Evolutionary conservation across 495 filamentous ascomycete species (phyloP), one percentile per base, ranked within the genome.

Genomic region (Xylona heveae): DNA sequence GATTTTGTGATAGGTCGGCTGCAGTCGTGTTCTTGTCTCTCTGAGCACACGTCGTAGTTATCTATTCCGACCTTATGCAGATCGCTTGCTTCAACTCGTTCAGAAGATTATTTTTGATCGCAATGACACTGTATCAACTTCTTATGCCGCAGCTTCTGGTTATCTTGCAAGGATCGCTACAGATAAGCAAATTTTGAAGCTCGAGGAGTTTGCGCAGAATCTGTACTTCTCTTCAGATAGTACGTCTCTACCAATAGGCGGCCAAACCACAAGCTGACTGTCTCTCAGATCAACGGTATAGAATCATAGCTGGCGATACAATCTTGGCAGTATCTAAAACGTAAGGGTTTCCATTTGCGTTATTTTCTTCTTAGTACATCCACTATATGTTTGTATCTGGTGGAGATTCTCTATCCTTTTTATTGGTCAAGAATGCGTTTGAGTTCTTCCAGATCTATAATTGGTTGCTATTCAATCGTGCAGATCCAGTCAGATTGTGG

Each of bases 121-220:
- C 18, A 97, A 94, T 42, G 80, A 91, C 40, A 82, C 88, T 1
- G 79, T 94, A 22, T 77, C 69, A 44, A 70, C 71, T 29, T 78
- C 71, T 4, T 97, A 93, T 49, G 84, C 83, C 3, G 67, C 72
- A 38, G 72, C 82, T 6, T 64, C 78, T 22, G 88, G 85, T 2
- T 97, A 97, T 50, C 50, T 94, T 28, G 55, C 83, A 19, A 66
- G 85, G 18, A 53, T 79, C 2, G 78, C 74, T 16, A 66, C 68
- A 1, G 67, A 83, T 32, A 66, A 75, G 31, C 61, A 66, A 25
- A 64, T 83, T 15, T 50, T 79, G 25, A 60, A 67, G 17, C 76
- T 78, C 20, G 65, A 73, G 12, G 54, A 60, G 3, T 69, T 68
- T 44, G 62, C 76, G 25, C 64, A 74, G 39, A 60, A 60, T 8